Evolutionary conservation across 2,329 filamentous ascomycete species (phyloP).

Genomic region (Fusarium tanahbumbuense): DNA sequence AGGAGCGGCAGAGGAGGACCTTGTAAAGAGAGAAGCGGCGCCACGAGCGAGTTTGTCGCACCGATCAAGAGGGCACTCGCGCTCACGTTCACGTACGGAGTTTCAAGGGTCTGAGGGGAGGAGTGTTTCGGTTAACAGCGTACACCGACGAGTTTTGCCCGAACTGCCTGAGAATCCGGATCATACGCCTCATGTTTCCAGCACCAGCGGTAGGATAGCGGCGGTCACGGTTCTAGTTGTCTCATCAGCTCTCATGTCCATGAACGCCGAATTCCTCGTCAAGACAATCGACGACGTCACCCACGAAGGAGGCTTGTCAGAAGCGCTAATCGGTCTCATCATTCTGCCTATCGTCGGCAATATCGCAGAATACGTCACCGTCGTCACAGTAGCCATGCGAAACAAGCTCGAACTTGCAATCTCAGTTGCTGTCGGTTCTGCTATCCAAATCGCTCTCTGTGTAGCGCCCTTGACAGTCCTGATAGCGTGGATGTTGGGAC

Average conservation of each 20-base stretch:
- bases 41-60: conserved; percentile 35
- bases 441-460: conserved; percentile 71
- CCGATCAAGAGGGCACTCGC: conserved; percentile 31
- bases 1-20: conserved; percentile 16
- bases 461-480: conserved; percentile 70
- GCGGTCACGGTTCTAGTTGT: conserved; percentile 63
- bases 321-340: conserved; percentile 70
- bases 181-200: neutral
- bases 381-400: conserved; percentile 67
- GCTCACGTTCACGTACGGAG: conserved; percentile 40
- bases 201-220: conserved; percentile 49
- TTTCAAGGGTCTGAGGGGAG: conserved; percentile 35
- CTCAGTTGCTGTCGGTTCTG: conserved; percentile 69
- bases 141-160: conserved; percentile 15
- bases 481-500: conserved; percentile 67
- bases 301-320: conserved; percentile 60
- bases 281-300: conserved; percentile 68
- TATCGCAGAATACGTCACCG: conserved; percentile 72
- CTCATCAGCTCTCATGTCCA: conserved; percentile 66
- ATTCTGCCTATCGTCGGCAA: conserved; percentile 72
- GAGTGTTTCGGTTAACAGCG: conserved; percentile 36
- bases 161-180: conserved; percentile 1
- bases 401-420: conserved; percentile 73
- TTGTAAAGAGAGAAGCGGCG: conserved; percentile 9
- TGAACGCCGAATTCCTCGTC: conserved; percentile 72